Evolutionary conservation across 1,284 basidiomycete species (phyloP).

Genomic region (Heliocybe sulcata): DNA sequence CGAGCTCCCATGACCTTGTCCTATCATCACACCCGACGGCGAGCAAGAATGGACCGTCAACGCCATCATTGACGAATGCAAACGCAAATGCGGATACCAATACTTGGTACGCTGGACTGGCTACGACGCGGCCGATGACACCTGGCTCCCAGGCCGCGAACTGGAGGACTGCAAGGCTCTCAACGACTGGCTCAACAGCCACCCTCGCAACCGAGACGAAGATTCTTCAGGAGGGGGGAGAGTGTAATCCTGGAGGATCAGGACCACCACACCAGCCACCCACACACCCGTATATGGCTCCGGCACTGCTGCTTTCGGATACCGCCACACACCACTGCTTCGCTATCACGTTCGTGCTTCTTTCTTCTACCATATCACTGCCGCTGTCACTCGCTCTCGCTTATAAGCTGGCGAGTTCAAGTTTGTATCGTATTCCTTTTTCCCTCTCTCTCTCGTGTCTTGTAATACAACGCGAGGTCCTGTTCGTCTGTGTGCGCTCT

Average conservation of each 20-base stretch:
- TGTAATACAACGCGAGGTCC: not conserved
- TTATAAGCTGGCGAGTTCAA: too few species aligned
- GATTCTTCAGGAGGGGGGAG: not conserved
- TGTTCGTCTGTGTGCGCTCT: not conserved
- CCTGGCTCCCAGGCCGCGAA: conserved; percentile 3
- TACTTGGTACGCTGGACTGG: conserved; percentile 5
- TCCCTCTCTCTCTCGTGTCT: not conserved
- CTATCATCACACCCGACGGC: conserved; percentile 9
- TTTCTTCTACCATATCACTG: too few species aligned
- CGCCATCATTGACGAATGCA: conserved; percentile 5
- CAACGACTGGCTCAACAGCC: not conserved
- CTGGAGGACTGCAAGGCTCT: conserved; percentile 5
- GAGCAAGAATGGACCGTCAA: conserved; percentile 11
- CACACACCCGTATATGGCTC: not conserved
- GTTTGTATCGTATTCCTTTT: not conserved
- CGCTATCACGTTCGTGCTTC: too few species aligned
- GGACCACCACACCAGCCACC: not conserved
- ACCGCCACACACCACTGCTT: too few species aligned
- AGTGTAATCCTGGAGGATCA: not conserved
- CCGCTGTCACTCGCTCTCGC: too few species aligned
- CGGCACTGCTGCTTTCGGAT: not conserved
- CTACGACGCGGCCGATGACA: conserved; percentile 3
- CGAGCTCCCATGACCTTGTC: conserved; percentile 3
- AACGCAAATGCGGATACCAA: conserved; percentile 1
- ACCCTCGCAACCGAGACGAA: not conserved